Conservation (phyloP, 2,329 filamentous ascomycete species). For the Cercospora canescens region DNA sequence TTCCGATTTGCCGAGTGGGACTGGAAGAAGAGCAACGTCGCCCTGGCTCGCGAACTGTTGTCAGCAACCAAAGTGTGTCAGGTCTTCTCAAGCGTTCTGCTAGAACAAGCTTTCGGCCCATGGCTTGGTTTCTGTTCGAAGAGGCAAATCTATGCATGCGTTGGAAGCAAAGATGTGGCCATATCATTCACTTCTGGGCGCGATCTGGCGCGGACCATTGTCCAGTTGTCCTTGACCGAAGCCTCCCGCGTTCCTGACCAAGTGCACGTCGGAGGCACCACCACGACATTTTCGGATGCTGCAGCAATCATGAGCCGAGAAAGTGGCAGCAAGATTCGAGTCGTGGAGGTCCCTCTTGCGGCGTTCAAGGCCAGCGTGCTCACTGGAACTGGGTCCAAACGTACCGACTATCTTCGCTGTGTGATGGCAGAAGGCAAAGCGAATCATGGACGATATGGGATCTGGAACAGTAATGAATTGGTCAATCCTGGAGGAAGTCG, state of each 20-base stretch:
- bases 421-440: conserved; percentile 13
- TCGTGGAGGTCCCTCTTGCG: conserved; percentile 6
- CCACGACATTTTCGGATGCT: background rate
- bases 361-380: conserved; percentile 13
- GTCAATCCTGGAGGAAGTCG: conserved; percentile 13
- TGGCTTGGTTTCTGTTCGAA: conserved; percentile 8
- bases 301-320: conserved; percentile 5
- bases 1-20: conserved; percentile 10
- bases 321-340: background rate
- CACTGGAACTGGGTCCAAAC: background rate
- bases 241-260: conserved; percentile 2
- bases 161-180: conserved; percentile 6
- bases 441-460: conserved; percentile 2
- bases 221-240: conserved; percentile 2
- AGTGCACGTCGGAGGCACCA: conserved; percentile 8
- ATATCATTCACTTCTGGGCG: conserved; percentile 3
- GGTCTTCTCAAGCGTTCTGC: conserved; percentile 7
- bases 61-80: conserved; percentile 9
- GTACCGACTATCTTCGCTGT: conserved; percentile 2
- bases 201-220: conserved; percentile 5
- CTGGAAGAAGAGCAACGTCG: conserved; percentile 2
- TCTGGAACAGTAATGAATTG: conserved; percentile 7
- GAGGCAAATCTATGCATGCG: conserved; percentile 4
- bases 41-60: background rate
- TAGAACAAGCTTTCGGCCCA: conserved; percentile 6